These are phyloP conservation scores for Inga oerstediana DNA, from an alignment of 306 rosid species.

Conservation along the genomic window DNA sequence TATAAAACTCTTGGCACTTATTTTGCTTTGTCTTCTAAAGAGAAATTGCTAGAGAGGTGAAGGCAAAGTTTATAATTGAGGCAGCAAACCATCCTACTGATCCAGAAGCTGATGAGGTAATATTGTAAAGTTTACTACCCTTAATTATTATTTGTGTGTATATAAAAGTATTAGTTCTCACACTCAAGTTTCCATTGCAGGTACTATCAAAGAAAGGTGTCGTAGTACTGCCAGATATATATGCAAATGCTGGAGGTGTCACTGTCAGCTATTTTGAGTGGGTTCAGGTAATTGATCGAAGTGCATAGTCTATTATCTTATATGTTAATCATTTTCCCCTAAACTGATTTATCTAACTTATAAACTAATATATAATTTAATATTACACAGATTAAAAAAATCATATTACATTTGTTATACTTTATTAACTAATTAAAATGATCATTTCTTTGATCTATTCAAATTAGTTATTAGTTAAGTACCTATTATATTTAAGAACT, in stretches of 20 bases:
- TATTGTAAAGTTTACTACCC: background rate
- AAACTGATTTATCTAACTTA: no score
- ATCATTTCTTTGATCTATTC: no score
- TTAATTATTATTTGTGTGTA: background rate
- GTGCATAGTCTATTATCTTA: no score
- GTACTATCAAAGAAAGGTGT: constrained; percentile 80
- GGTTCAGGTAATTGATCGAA: constrained; percentile 72
- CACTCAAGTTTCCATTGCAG: constrained; percentile 41
- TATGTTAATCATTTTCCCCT: no score
- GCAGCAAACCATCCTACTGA: constrained; percentile 97
- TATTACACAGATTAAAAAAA: no score
- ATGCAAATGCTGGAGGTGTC: constrained; percentile 98
- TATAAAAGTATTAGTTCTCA: background rate
- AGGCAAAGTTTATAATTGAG: constrained; percentile 84
- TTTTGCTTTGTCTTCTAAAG: constrained; percentile 37
- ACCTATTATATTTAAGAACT: no score
- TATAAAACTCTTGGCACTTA: background rate
- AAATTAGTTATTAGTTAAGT: no score
- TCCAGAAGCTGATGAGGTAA: constrained; percentile 96
- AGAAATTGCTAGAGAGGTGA: constrained; percentile 82
- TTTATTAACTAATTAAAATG: no score
- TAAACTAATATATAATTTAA: no score
- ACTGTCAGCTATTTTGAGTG: constrained; percentile 96
- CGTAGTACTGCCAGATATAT: constrained; percentile 88
- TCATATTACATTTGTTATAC: no score